These are phyloP conservation scores for Kodamaea neixiangensis DNA, from an alignment of 805 yeast species.

Conservation along the genomic window DNA sequence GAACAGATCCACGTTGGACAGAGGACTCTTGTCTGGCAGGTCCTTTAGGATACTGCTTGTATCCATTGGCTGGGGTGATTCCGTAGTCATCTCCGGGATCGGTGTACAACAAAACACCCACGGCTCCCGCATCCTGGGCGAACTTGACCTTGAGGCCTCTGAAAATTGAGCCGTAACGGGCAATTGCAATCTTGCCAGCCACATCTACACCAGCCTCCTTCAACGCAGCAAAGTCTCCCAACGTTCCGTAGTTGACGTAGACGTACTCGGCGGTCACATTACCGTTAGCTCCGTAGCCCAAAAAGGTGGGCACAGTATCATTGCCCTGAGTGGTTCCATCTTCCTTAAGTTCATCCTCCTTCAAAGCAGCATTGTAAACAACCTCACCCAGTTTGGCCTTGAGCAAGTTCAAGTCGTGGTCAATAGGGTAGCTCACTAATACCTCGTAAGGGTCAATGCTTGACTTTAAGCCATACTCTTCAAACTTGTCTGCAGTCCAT, in stretches of 20 bases:
- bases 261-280: slow-evolving; percentile 56
- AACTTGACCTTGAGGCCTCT: slow-evolving; percentile 59
- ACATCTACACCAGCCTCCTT: slow-evolving; percentile 42
- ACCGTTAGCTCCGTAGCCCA: slow-evolving; percentile 68
- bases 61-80: slow-evolving; percentile 58
- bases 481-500: slow-evolving; percentile 52
- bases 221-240: slow-evolving; percentile 53
- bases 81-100: slow-evolving; percentile 63
- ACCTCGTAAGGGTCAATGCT: slow-evolving; percentile 56
- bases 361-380: slow-evolving; percentile 49
- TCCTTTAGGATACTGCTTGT: slow-evolving; percentile 59
- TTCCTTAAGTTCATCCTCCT: slow-evolving; percentile 48
- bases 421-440: slow-evolving; percentile 54
- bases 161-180: slow-evolving; percentile 52
- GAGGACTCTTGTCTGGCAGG: slow-evolving; percentile 64
- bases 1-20: slow-evolving; percentile 63
- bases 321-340: slow-evolving; percentile 42
- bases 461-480: slow-evolving; percentile 49
- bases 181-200: slow-evolving; percentile 58
- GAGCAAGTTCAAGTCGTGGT: slow-evolving; percentile 41
- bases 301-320: slow-evolving; percentile 50
- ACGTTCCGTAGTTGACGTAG: slow-evolving; percentile 61
- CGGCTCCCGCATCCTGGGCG: slow-evolving; percentile 64
- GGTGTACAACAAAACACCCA: slow-evolving; percentile 57
- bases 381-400: slow-evolving; percentile 31